Conservation (phyloP, 2,329 filamentous ascomycete genomes). For the Ampelomyces quisqualis region DNA sequence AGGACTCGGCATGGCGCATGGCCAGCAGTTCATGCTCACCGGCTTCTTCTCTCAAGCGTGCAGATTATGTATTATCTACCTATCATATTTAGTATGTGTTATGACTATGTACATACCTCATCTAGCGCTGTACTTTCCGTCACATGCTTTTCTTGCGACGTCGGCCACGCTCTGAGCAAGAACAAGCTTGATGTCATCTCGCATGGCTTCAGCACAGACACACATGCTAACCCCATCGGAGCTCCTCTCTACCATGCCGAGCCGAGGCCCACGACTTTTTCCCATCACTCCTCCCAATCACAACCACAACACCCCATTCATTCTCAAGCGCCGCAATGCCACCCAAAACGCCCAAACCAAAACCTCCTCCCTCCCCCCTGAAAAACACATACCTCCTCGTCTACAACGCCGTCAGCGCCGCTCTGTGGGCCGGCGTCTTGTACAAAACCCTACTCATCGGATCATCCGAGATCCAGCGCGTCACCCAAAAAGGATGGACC, state of each 20-base stretch:
- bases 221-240: neutral
- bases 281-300: neutral
- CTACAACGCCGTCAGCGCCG: slow-evolving; percentile 79
- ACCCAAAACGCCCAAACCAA: slow-evolving; percentile 7
- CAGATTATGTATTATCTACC: too few species aligned
- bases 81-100: too few species aligned
- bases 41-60: too few species aligned
- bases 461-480: slow-evolving; percentile 12
- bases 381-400: slow-evolving; percentile 67
- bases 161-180: neutral
- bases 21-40: too few species aligned
- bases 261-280: slow-evolving; percentile 4
- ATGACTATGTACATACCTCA: too few species aligned
- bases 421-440: slow-evolving; percentile 77
- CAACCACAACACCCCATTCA: neutral
- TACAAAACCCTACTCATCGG: slow-evolving; percentile 64
- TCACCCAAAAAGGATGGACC: slow-evolving; percentile 15
- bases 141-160: neutral
- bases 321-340: slow-evolving; percentile 4
- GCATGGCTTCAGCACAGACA: slow-evolving; percentile 7
- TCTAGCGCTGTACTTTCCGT: neutral
- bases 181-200: slow-evolving; percentile 17
- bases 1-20: too few species aligned
- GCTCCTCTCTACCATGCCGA: neutral
- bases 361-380: slow-evolving; percentile 13